These are phyloP conservation scores for Arthrinium phaeospermum DNA, from an alignment of 2,329 filamentous ascomycete species.

Conservation along the genomic window DNA sequence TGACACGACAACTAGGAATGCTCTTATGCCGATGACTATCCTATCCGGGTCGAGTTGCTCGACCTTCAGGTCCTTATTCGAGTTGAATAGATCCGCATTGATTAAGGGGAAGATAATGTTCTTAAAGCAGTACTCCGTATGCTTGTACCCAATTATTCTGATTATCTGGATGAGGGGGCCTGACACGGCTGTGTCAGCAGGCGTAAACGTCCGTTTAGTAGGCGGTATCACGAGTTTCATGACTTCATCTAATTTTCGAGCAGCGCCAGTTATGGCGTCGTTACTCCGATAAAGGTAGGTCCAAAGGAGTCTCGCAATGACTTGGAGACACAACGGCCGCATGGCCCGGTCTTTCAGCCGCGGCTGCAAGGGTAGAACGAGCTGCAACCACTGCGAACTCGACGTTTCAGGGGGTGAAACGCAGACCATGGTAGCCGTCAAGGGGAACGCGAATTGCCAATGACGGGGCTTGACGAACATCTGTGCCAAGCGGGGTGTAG, in stretches of 20 bases:
- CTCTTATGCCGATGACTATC: slow-evolving; percentile 95
- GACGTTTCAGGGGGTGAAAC: slow-evolving; percentile 87
- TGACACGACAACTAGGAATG: slow-evolving; percentile 90
- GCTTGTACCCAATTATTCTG: slow-evolving; percentile 90
- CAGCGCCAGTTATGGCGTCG: slow-evolving; percentile 70
- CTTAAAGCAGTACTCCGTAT: slow-evolving; percentile 92
- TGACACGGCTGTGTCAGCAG: slow-evolving; percentile 81
- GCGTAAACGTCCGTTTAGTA: slow-evolving; percentile 80
- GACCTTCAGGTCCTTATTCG: slow-evolving; percentile 78
- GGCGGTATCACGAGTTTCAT: slow-evolving; percentile 82
- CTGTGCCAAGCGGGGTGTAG: slow-evolving; percentile 79
- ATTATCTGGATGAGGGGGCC: slow-evolving; percentile 94
- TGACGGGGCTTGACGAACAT: slow-evolving; percentile 92
- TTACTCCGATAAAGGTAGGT: slow-evolving; percentile 87
- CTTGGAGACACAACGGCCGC: slow-evolving; percentile 81
- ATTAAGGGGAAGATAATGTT: slow-evolving; percentile 94
- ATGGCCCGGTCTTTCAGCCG: slow-evolving; percentile 84
- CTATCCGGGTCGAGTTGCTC: slow-evolving; percentile 95
- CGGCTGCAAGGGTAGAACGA: slow-evolving; percentile 77
- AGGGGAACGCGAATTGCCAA: slow-evolving; percentile 86
- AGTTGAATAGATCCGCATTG: slow-evolving; percentile 86
- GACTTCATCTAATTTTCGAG: slow-evolving; percentile 88
- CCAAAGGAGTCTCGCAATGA: slow-evolving; percentile 90
- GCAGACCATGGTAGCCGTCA: slow-evolving; percentile 86
- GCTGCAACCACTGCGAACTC: slow-evolving; percentile 81